Evolutionary conservation across 1,284 basidiomycete species (phyloP), one percentile per base, ranked within the genome.

Genomic region (Apiotrichum laibachii): DNA sequence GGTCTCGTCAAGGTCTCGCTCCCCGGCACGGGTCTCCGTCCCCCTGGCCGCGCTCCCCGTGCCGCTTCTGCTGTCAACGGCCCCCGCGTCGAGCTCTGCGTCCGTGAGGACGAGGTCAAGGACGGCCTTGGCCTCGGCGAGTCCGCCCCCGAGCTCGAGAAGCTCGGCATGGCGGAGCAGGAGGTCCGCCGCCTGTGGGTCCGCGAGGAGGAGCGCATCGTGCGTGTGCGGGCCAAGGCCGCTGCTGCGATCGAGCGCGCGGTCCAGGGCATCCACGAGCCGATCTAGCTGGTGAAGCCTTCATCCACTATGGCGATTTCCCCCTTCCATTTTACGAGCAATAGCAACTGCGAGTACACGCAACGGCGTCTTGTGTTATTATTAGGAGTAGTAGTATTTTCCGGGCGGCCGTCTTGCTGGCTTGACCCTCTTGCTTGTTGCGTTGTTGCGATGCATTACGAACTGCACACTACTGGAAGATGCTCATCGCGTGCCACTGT

Each of bases 101-200:
- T 73, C 7, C 60, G 69, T 13, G 72, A 75, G 44, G 72, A 72
- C 18, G 75, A 77, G 43, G 56, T 74, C 10, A 64, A 59, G 22
- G 63, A 65, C 9, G 73, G 70, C 12, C 57, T 76, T 37, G 71
- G 68, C 7, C 50, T 72, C n/a, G 42, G 19, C 15, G 21, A 35
- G 31, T 43, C 40, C 3, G 9, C 33, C 33, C 22, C 35, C 7
- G 37, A 40, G n/a, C 52, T 54, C 5, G 51, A 47, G 2, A 57
- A 63, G 34, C 53, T 50, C 31, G 70, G 70, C n/a, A 35, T 64
- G 39, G 71, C 71, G 2, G 74, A 72, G 49, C 67, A 71, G 46
- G 72, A 72, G 56, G 68, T 72, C 1, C 63, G 57, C 1, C 59
- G 60, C 46, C 63, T 73, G 5, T 73, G 67, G 67, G 64, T 63